These are phyloP conservation scores for Macrocybe gigantea DNA, from an alignment of 768 basidiomycete genomes.

Conservation along the genomic window DNA sequence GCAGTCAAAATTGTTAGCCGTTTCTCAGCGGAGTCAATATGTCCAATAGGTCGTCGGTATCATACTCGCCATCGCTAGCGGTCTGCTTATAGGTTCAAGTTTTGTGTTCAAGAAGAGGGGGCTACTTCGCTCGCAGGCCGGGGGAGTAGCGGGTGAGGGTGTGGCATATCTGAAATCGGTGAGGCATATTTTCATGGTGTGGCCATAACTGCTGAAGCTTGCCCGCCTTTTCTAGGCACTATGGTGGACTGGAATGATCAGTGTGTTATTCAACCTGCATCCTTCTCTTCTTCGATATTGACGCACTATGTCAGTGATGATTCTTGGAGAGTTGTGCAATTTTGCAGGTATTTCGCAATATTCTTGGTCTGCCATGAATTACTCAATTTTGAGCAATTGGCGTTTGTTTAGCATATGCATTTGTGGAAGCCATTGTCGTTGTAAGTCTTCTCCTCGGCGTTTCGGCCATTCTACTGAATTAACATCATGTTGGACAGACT, in stretches of 20 bases:
- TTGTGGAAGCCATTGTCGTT: constrained; percentile 89
- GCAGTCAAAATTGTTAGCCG: constrained; percentile 7
- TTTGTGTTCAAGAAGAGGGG: constrained; percentile 99
- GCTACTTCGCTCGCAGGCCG: constrained; percentile 73
- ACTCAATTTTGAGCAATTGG: constrained; percentile 9
- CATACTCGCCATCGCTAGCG: constrained; percentile 69
- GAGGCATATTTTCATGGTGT: constrained; percentile 22
- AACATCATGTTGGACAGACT: constrained; percentile 41
- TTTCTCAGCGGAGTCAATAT: neutral
- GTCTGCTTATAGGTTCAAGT: constrained; percentile 83
- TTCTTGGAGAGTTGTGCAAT: constrained; percentile 83
- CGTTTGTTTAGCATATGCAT: constrained; percentile 62
- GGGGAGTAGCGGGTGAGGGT: constrained; percentile 74
- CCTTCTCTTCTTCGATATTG: neutral
- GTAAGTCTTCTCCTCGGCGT: constrained; percentile 33
- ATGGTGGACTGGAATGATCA: constrained; percentile 95
- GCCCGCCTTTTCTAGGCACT: constrained; percentile 43
- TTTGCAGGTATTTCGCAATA: constrained; percentile 55
- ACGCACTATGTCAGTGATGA: constrained; percentile 64
- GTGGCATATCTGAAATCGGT: constrained; percentile 95
- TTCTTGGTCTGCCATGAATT: constrained; percentile 24
- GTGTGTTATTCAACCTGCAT: constrained; percentile 33
- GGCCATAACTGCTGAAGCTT: constrained; percentile 7
- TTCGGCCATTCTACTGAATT: constrained; percentile 1
- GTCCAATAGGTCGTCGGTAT: constrained; percentile 64